Evolutionary conservation across 345 rosid genomes (phyloP).

Genomic region (Aethionema arabicum): DNA sequence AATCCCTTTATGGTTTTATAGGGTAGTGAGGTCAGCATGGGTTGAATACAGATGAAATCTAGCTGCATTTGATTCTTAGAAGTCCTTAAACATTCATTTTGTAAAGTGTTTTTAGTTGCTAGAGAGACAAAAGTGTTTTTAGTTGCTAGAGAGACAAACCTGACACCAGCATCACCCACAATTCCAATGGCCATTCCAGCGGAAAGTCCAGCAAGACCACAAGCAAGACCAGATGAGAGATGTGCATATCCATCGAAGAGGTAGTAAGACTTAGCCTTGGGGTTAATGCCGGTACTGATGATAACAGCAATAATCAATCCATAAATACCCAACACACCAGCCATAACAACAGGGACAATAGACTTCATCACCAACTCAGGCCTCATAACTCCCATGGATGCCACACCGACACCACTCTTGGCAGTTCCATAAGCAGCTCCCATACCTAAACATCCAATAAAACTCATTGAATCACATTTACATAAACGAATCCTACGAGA

Average conservation of each 20-base stretch:
- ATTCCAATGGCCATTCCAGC: slow-evolving; percentile 46
- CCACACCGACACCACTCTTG: slow-evolving; percentile 45
- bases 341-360: slow-evolving; percentile 43
- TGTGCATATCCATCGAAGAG: slow-evolving; percentile 44
- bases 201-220: slow-evolving; percentile 45
- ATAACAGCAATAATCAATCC: slow-evolving; percentile 43
- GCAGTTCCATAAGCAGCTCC: slow-evolving; percentile 45
- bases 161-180: slow-evolving; percentile 44
- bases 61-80: neutral
- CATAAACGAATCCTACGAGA: neutral
- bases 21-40: no score
- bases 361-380: slow-evolving; percentile 44
- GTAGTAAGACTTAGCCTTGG: slow-evolving; percentile 43
- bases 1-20: no score
- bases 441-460: slow-evolving; percentile 34
- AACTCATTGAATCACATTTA: neutral
- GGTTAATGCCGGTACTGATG: slow-evolving; percentile 47
- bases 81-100: neutral
- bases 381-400: slow-evolving; percentile 45
- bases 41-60: no score
- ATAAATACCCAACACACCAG: slow-evolving; percentile 44
- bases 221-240: slow-evolving; percentile 42
- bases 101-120: neutral
- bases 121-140: slow-evolving; percentile 16
- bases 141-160: slow-evolving; percentile 29